Conservation (phyloP, 164 flowering plant genomes). For the Platanus orientalis region DNA sequence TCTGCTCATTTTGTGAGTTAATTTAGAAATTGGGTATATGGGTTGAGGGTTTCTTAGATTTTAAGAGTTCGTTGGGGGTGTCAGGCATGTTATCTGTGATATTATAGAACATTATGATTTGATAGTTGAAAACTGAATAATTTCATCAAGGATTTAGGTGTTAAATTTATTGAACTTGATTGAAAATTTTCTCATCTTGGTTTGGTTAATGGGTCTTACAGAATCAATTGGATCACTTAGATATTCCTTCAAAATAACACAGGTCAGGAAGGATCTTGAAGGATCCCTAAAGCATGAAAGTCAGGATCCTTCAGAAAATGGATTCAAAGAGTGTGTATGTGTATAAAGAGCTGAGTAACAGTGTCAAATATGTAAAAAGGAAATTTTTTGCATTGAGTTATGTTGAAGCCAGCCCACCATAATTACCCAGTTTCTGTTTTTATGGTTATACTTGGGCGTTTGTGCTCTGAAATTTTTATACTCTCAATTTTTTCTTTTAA, state of each 20-base stretch:
- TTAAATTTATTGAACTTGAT: no score
- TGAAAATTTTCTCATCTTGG: no score
- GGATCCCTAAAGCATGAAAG: not conserved
- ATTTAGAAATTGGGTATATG: no score
- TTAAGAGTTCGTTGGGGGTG: no score
- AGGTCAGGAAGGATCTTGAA: not conserved
- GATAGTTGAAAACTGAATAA: no score
- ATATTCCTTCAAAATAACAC: not conserved
- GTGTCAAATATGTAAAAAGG: not conserved
- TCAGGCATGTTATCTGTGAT: no score
- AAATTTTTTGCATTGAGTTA: no score
- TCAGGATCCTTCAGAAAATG: not conserved
- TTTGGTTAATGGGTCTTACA: not conserved
- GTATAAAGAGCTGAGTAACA: not conserved
- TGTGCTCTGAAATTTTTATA: not conserved
- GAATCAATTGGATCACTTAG: not conserved
- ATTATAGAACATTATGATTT: no score
- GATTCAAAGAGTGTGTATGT: not conserved
- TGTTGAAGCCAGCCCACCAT: not conserved
- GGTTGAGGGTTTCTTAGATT: no score
- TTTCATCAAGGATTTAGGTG: no score
- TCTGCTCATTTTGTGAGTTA: not conserved
- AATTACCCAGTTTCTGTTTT: not conserved
- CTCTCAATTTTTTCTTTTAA: not conserved
- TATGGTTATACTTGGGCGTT: not conserved